phyloP scores from a whole-genome alignment of 2,329 filamentous ascomycete species.

The Diaporthe sp. region DNA sequence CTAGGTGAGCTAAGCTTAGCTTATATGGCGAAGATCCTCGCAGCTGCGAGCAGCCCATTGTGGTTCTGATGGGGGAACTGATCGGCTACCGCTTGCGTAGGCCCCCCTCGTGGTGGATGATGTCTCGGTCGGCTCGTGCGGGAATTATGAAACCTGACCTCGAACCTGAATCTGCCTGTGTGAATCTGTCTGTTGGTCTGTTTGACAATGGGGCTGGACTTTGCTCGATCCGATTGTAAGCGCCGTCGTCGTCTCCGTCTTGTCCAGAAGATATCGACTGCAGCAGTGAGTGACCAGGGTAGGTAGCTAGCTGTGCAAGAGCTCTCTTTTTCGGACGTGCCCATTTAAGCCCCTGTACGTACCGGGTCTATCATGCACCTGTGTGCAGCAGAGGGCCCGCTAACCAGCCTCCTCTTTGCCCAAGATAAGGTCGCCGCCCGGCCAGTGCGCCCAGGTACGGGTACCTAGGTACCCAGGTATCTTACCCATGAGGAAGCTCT shows the following conservation, averaged over 20 bases:
- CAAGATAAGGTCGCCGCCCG: conserved; percentile 36
- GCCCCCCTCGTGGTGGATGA: conserved; percentile 13
- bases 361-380: background rate
- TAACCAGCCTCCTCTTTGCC: conserved; percentile 36
- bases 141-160: background rate
- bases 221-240: conserved; percentile 4
- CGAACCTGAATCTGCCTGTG: background rate
- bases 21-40: conserved; percentile 14
- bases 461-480: background rate
- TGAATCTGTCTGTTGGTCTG: background rate
- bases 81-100: conserved; percentile 34
- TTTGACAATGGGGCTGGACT: background rate
- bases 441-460: conserved; percentile 16
- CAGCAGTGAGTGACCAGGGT: conserved; percentile 9
- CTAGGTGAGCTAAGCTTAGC: conserved; percentile 22
- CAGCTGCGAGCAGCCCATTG: background rate
- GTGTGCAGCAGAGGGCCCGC: background rate
- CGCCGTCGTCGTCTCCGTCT: background rate
- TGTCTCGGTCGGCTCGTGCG: conserved; percentile 4
- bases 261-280: background rate
- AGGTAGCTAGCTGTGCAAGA: background rate
- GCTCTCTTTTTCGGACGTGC: background rate
- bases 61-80: background rate
- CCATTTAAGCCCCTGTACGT: conserved; percentile 6
- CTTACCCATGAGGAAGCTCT: conserved; percentile 15